phyloP scores from a whole-genome alignment of 1,139 yeast species.

The Suhomyces taliae region DNA sequence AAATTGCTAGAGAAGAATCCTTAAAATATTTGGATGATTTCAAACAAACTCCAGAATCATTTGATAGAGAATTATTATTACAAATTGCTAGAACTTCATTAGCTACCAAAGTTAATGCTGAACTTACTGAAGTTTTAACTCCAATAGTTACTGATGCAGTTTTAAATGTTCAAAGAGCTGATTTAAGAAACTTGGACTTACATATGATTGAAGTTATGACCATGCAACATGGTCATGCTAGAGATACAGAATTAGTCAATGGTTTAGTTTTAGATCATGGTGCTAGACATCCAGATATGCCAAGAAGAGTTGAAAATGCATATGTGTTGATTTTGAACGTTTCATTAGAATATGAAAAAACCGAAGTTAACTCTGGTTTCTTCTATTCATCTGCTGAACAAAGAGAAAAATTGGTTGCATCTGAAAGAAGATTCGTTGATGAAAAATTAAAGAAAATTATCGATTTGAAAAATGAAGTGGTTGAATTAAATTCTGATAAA shows the following conservation, averaged over 20 bases:
- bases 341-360: conserved; percentile 93
- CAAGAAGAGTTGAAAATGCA: conserved; percentile 81
- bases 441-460: conserved; percentile 89
- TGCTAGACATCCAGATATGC: conserved; percentile 99
- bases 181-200: conserved; percentile 62
- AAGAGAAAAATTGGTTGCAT: conserved; percentile 89
- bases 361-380: conserved; percentile 96
- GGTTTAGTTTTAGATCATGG: conserved; percentile 98
- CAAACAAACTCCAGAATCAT: conserved; percentile 44
- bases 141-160: conserved; percentile 98
- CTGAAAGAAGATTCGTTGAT: conserved; percentile 93
- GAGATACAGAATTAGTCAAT: conserved; percentile 77
- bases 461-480: conserved; percentile 88
- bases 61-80: conserved; percentile 83
- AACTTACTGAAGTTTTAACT: conserved; percentile 75
- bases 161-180: conserved; percentile 62
- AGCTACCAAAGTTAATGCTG: conserved; percentile 78
- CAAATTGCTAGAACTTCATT: conserved; percentile 92
- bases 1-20: conserved; percentile 76
- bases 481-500: conserved; percentile 69
- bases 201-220: conserved; percentile 99
- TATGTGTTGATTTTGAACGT: conserved; percentile 86
- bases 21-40: conserved; percentile 68
- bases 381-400: conserved; percentile 95
- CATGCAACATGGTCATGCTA: conserved; percentile 90